Base-by-base conservation (phyloP, 805 yeast genomes). In the Barnettozyma salicaria region DNA sequence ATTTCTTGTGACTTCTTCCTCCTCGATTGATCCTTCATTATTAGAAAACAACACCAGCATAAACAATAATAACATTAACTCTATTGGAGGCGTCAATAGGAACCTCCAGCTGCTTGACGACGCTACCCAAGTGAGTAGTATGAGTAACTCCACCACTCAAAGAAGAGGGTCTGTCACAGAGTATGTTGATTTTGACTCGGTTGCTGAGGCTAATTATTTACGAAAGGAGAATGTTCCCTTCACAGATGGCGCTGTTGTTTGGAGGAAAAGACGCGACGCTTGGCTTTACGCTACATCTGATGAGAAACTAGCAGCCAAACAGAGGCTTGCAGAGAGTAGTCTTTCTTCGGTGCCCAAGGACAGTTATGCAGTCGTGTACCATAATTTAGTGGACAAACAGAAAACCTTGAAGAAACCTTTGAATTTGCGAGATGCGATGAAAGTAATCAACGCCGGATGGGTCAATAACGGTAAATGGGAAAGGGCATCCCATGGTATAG, bases 381-480 rank as follows among this genome's bases (percentile, higher is more conserved):
- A 71, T 39, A 72, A 72, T 45, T 63, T 90, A 49, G 81, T 89
- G 19, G 74, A 80, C 30, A 80, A 81, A 51, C 79, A 80, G 25
- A 77, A 78, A 48, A 68, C 74, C 6, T 67, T 90, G 50, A 79
- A 76, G 50, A 66, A 66, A 39, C 84, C 88, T 12, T 65, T 90
- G 60, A 86, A 84, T 57, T 69, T 90, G 49, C 67, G 65, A 40
- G 95, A 87, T 55, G 76, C 83, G 28, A 55, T 87, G 35, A 71
- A 72, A 45, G 73, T 89, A 18, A 71, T 89, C 28, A 78, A 85
- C 50, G 74, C 82, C 4, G 96, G 96, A 14, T 89, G 97, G 97
- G 69, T 72, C 12, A 79, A 77, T 42, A 76, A 76, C 17, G 86
- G 80, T 34, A 74, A 76, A 47, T 89, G 92, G 90, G 80, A 74